A percentile compares a stretch with the other conserved stretches of the same genome.
Evolutionary conservation across 2,329 filamentous ascomycete species (phyloP).

Genomic region (Colletotrichum cordylinicola): DNA sequence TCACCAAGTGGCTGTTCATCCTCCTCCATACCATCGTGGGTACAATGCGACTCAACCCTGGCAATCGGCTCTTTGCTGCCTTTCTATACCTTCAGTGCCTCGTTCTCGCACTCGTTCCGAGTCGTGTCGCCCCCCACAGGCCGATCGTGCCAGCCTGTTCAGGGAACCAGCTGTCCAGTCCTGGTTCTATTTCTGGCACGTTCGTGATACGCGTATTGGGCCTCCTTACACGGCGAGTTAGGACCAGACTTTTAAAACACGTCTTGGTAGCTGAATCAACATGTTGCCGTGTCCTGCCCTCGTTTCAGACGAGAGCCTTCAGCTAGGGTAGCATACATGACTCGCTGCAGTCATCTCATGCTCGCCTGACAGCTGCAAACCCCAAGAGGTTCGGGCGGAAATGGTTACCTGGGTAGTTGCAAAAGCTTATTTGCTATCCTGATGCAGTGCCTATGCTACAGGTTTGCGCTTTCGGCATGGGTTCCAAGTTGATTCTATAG

Average conservation of each 20-base stretch:
- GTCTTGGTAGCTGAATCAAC: not conserved
- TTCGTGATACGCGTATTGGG: not conserved
- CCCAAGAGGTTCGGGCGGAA: not conserved
- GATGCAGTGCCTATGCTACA: not conserved
- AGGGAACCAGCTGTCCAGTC: not conserved
- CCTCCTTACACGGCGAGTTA: not conserved
- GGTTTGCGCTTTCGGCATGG: not conserved
- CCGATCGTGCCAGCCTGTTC: not conserved
- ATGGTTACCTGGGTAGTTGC: not conserved
- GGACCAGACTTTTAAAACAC: not conserved
- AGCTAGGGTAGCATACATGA: not conserved
- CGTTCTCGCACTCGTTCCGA: not conserved
- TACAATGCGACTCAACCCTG: not conserved
- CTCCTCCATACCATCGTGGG: not conserved
- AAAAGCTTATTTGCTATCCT: not conserved
- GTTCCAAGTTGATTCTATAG: not conserved
- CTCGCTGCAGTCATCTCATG: not conserved
- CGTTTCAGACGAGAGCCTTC: not conserved
- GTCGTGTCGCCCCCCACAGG: not conserved
- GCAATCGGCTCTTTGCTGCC: not conserved
- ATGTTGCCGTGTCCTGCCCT: not conserved
- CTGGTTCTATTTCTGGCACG: not conserved
- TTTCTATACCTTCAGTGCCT: not conserved
- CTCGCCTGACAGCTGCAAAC: not conserved
- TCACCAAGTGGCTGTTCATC: not conserved